Evolutionary conservation across 1,139 yeast genomes (phyloP).

Genomic region (Candida sanyaensis): DNA sequence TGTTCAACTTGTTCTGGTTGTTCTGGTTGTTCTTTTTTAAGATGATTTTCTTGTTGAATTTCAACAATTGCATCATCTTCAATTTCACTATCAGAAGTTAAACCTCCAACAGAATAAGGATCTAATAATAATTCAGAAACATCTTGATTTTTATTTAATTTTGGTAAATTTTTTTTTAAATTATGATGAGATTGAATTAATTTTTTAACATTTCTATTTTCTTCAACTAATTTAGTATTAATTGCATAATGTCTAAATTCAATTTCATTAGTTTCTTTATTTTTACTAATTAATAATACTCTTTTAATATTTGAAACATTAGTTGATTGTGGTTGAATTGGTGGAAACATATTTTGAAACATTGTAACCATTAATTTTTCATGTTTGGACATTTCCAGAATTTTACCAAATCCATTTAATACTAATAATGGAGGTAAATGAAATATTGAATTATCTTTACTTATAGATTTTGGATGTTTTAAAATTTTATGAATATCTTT

Average conservation of each 20-base stretch:
- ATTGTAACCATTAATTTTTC: constrained; percentile 86
- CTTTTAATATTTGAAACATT: constrained; percentile 75
- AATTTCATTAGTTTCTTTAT: constrained; percentile 66
- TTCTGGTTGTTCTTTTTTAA: constrained; percentile 19
- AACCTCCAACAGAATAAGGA: constrained; percentile 75
- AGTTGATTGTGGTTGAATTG: constrained; percentile 81
- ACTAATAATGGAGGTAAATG: constrained; percentile 86
- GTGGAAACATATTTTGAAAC: constrained; percentile 95
- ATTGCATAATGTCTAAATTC: constrained; percentile 91
- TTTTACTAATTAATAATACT: constrained; percentile 80
- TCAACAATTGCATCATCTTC: constrained; percentile 92
- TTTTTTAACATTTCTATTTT: constrained; percentile 76
- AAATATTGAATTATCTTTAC: constrained; percentile 63
- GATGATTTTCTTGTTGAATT: constrained; percentile 47
- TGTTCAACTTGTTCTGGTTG: constrained; percentile 12
- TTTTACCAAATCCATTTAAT: constrained; percentile 77
- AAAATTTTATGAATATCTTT: constrained; percentile 76
- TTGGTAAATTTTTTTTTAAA: constrained; percentile 71
- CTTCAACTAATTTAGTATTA: constrained; percentile 84
- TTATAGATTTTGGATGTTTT: constrained; percentile 69
- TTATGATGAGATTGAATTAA: constrained; percentile 66
- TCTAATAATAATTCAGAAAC: constrained; percentile 84
- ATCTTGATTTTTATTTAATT: constrained; percentile 65
- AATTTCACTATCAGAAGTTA: constrained; percentile 90
- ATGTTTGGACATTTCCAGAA: constrained; percentile 56